Evolutionary conservation across 495 filamentous ascomycete genomes (phyloP).

Genomic region (Bathelium albidoporum): DNA sequence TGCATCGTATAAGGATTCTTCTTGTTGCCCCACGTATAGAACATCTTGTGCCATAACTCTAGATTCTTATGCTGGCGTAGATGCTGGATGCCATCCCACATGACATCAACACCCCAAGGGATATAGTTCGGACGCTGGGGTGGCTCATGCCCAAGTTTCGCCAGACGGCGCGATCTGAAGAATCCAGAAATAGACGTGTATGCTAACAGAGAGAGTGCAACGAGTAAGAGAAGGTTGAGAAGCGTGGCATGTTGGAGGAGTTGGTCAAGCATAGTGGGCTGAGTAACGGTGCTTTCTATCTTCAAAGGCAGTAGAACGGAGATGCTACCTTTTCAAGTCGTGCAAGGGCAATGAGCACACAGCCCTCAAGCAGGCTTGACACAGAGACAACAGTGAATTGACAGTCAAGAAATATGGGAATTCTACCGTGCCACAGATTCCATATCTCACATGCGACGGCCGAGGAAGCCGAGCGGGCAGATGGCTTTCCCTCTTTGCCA

Average conservation of each 20-base stretch:
- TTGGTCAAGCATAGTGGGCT: not conserved
- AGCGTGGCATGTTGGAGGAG: not conserved
- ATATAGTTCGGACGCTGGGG: not conserved
- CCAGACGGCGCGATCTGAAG: not conserved
- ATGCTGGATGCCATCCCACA: slow-evolving; percentile 42
- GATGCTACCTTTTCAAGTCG: too few relatives aligned
- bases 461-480: not conserved
- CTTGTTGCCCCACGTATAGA: slow-evolving; percentile 32
- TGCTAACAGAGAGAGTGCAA: not conserved
- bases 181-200: not conserved
- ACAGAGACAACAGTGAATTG: too few relatives aligned
- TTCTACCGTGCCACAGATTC: too few relatives aligned
- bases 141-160: not conserved
- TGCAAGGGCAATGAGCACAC: too few relatives aligned
- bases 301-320: not conserved
- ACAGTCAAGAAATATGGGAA: too few relatives aligned
- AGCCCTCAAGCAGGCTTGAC: too few relatives aligned
- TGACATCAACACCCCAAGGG: slow-evolving; percentile 40
- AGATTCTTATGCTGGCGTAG: slow-evolving; percentile 44
- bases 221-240: not conserved
- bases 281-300: not conserved
- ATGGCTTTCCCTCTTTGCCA: too few relatives aligned
- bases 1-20: slow-evolving; percentile 47
- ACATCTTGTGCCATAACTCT: slow-evolving; percentile 47
- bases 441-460: not conserved